A percentile compares a stretch with the other conserved stretches of the same genome.
These are phyloP conservation scores for Xerophyta viscosa DNA, from an alignment of 106 monocot species.

Conservation along the genomic window DNA sequence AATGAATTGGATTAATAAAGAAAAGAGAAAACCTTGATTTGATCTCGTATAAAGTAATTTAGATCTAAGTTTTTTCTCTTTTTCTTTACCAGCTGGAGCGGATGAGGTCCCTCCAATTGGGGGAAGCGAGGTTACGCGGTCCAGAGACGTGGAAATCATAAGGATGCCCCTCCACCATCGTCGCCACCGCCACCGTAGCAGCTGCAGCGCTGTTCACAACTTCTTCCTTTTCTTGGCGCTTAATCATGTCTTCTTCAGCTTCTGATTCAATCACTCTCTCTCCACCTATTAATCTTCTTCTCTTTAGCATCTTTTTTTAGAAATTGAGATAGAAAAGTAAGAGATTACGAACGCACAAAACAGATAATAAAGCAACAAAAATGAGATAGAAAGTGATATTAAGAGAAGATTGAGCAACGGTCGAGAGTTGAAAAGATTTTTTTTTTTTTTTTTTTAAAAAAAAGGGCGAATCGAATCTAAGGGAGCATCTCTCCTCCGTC, in stretches of 20 bases:
- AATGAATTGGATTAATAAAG: background rate
- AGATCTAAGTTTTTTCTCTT: too few relatives aligned
- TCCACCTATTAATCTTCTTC: background rate
- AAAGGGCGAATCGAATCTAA: too few relatives aligned
- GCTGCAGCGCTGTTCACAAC: background rate
- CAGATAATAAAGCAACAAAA: too few relatives aligned
- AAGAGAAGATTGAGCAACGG: too few relatives aligned
- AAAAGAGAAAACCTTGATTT: too few relatives aligned
- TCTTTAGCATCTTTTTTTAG: background rate
- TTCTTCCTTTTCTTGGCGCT: background rate
- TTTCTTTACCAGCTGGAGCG: slow-evolving; percentile 39
- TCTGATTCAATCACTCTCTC: background rate
- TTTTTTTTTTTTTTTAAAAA: too few relatives aligned
- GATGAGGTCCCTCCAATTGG: slow-evolving; percentile 39
- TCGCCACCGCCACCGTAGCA: background rate
- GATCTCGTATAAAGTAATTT: too few relatives aligned
- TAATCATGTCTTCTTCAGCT: background rate
- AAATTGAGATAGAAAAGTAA: too few relatives aligned
- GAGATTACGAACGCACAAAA: too few relatives aligned
- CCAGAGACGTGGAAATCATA: slow-evolving; percentile 37
- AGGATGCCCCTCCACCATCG: slow-evolving; percentile 8
- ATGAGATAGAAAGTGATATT: too few relatives aligned
- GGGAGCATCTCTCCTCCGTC: too few relatives aligned
- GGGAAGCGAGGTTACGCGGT: slow-evolving; percentile 30
- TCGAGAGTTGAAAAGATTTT: too few relatives aligned